These are phyloP conservation scores for Jamesozyma lodderae DNA, from an alignment of 805 yeast genomes.

Conservation along the genomic window DNA sequence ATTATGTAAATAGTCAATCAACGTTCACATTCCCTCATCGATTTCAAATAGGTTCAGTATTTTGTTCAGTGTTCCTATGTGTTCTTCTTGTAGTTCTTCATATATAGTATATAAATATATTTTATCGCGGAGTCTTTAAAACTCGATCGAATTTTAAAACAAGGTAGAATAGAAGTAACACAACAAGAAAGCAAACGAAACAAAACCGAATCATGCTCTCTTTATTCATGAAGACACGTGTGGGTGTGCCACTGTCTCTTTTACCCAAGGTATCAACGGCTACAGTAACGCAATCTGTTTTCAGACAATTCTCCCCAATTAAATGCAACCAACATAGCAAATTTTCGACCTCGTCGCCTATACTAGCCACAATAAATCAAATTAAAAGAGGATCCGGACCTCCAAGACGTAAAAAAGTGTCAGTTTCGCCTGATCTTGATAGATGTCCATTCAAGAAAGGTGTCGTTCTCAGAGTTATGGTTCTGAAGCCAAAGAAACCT, in stretches of 20 bases:
- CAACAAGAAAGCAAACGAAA: background rate
- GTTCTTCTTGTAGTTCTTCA: background rate
- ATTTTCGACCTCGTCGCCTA: conserved; percentile 9
- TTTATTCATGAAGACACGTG: too few relatives aligned
- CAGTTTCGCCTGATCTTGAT: conserved; percentile 75
- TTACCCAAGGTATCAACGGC: background rate
- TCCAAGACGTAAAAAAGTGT: conserved; percentile 29
- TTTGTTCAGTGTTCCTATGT: too few relatives aligned
- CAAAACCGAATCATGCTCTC: background rate
- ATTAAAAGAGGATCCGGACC: conserved; percentile 59
- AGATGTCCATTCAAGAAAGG: conserved; percentile 85
- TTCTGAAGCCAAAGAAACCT: conserved; percentile 94
- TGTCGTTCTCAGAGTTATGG: conserved; percentile 88
- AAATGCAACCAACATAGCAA: too few relatives aligned
- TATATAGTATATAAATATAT: background rate
- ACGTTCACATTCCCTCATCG: too few relatives aligned
- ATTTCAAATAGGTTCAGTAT: too few relatives aligned
- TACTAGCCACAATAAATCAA: conserved; percentile 63
- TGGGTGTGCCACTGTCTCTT: too few relatives aligned
- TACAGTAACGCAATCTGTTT: background rate
- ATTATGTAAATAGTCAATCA: background rate
- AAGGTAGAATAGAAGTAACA: background rate
- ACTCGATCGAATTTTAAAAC: background rate
- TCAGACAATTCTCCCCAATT: too few relatives aligned
- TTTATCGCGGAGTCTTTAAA: too few relatives aligned